Evolutionary conservation across 805 yeast species (phyloP).

Genomic region (Zygosaccharomyces lentus): DNA sequence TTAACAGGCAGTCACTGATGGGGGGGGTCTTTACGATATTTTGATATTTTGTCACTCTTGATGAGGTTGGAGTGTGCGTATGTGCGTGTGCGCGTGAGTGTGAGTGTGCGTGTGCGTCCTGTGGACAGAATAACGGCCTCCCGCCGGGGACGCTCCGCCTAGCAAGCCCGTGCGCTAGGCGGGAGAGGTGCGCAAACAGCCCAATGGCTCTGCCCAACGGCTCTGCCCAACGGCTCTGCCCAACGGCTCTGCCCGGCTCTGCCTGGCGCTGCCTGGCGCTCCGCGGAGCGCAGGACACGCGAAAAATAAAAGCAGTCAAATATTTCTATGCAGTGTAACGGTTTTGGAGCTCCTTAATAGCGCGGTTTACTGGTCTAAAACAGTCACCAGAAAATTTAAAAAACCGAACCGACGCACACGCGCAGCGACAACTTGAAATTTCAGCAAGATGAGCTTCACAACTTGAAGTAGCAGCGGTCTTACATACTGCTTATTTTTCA

Average conservation of each 20-base stretch:
- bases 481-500: background rate
- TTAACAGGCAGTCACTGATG: background rate
- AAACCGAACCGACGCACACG: background rate
- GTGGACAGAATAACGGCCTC: background rate
- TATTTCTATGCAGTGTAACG: background rate
- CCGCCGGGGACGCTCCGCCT: background rate
- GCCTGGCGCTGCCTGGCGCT: background rate
- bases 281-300: no score
- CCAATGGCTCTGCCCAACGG: background rate
- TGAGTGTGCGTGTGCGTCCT: background rate
- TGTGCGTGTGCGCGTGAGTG: constrained; percentile 1
- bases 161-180: background rate
- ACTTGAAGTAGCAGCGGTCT: background rate
- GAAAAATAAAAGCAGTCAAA: background rate
- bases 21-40: background rate
- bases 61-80: background rate
- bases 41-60: constrained; percentile 6
- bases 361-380: background rate
- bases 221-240: background rate
- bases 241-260: background rate
- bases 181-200: background rate
- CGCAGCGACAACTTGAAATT: background rate
- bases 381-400: background rate
- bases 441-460: background rate
- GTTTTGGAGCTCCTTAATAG: background rate